phyloP scores from a whole-genome alignment of 148 eudicot species.

The Mesembryanthemum crystallinum region DNA sequence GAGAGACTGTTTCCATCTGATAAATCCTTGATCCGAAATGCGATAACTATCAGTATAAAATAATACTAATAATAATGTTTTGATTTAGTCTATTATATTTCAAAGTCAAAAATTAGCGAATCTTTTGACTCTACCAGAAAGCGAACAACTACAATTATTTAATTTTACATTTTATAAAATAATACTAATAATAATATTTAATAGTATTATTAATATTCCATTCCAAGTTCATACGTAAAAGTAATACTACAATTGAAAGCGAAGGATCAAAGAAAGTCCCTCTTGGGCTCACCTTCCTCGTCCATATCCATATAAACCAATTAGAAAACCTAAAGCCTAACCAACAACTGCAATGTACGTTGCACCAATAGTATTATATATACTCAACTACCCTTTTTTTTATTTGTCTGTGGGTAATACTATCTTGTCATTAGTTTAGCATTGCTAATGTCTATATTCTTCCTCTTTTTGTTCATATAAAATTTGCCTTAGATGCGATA shows the following conservation, averaged over 20 bases:
- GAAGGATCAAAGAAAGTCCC: constrained; percentile 26
- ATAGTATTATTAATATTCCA: too few relatives aligned
- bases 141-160: too few relatives aligned
- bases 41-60: too few relatives aligned
- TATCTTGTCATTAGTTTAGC: neutral
- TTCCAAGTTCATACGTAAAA: constrained; percentile 20
- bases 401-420: neutral
- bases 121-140: too few relatives aligned
- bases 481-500: neutral
- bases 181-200: too few relatives aligned
- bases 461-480: too few relatives aligned
- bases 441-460: neutral
- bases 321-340: neutral
- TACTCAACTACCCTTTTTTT: neutral
- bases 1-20: too few relatives aligned
- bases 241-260: constrained; percentile 20
- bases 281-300: constrained; percentile 7
- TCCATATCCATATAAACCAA: constrained; percentile 8
- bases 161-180: neutral
- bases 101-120: too few relatives aligned
- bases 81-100: too few relatives aligned
- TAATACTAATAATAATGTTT: too few relatives aligned
- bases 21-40: too few relatives aligned
- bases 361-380: neutral
- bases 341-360: constrained; percentile 8